phyloP scores from a whole-genome alignment of 2,329 filamentous ascomycete genomes.

The Purpureocillium takamizusanense region DNA sequence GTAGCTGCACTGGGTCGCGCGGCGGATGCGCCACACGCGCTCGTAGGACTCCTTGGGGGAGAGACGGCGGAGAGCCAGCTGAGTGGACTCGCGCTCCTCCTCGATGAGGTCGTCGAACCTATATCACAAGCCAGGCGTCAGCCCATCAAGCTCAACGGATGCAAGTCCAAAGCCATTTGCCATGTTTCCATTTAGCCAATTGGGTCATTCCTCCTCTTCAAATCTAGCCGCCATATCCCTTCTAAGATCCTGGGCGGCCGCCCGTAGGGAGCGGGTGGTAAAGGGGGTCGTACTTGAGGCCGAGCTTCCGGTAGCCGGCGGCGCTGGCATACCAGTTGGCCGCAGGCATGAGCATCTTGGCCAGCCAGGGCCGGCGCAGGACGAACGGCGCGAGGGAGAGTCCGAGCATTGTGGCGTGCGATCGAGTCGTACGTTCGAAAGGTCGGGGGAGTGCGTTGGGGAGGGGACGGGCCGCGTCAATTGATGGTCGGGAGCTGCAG shows the following conservation, averaged over 20 bases:
- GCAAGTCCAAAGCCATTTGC: background rate
- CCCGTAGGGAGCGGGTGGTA: background rate
- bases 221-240: background rate
- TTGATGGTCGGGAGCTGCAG: conserved; percentile 5
- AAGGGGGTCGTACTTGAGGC: conserved; percentile 60
- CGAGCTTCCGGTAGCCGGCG: conserved; percentile 86
- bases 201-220: background rate
- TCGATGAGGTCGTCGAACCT: conserved; percentile 92
- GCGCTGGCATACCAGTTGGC: conserved; percentile 84
- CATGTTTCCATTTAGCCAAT: background rate
- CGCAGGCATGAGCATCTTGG: conserved; percentile 65
- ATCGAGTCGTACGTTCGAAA: background rate
- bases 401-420: conserved; percentile 47
- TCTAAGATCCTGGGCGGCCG: background rate
- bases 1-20: conserved; percentile 73
- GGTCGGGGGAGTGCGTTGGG: conserved; percentile 15
- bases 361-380: conserved; percentile 77
- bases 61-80: conserved; percentile 84
- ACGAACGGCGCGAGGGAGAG: conserved; percentile 67
- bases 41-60: conserved; percentile 88
- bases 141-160: conserved; percentile 7
- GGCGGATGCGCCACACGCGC: conserved; percentile 92
- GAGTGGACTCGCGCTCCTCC: conserved; percentile 82
- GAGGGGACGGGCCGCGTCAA: conserved; percentile 13
- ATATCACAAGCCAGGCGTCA: conserved; percentile 15